Conservation (phyloP, 768 basidiomycete species). For the Termitomyces sp. region DNA sequence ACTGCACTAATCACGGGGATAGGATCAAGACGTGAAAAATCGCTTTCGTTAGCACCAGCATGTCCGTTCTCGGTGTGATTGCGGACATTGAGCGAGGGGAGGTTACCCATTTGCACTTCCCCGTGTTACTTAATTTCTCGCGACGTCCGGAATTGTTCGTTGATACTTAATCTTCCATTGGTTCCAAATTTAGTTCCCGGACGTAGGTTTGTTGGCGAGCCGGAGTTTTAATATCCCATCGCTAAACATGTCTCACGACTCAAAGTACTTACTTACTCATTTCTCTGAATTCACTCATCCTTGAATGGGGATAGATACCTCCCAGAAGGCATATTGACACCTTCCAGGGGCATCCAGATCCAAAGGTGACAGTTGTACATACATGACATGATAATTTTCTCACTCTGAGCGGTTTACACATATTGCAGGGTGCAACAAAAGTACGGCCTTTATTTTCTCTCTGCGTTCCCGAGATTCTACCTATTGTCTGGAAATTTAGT, state of each 20-base stretch:
- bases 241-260: background rate
- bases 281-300: no score
- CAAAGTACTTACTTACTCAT: no score
- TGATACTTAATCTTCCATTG: background rate
- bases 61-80: background rate
- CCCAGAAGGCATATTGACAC: background rate
- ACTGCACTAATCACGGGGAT: background rate
- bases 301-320: background rate
- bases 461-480: background rate
- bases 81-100: background rate
- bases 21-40: background rate
- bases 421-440: background rate
- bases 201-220: background rate
- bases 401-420: background rate
- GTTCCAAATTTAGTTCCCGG: background rate
- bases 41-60: background rate
- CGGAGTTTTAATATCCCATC: background rate
- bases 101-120: no score
- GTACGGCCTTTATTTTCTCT: background rate
- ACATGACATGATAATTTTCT: background rate
- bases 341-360: background rate
- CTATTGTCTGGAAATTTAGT: background rate
- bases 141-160: no score
- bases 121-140: no score
- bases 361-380: background rate